Conservation (phyloP, 1,284 basidiomycete genomes). For the Xanthoconium separans region DNA sequence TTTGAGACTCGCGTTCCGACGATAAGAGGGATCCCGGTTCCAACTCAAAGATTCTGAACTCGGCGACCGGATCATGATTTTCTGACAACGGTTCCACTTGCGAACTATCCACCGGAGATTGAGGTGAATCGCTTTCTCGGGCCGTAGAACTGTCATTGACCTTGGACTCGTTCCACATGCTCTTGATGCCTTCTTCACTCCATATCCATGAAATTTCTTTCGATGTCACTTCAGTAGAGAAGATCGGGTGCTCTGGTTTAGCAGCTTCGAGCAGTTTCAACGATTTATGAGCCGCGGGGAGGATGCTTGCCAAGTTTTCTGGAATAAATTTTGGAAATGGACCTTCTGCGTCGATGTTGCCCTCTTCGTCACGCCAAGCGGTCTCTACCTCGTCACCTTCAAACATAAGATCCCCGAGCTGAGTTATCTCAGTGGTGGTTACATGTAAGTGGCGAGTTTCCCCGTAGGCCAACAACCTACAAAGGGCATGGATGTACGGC, state of each 20-base stretch:
- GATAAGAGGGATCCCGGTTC: constrained; percentile 52
- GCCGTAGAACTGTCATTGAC: background rate
- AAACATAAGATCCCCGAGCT: constrained; percentile 29
- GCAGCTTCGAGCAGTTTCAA: constrained; percentile 61
- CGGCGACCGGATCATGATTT: constrained; percentile 38
- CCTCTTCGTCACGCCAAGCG: constrained; percentile 39
- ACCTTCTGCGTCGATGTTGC: constrained; percentile 36
- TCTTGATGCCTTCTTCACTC: constrained; percentile 51
- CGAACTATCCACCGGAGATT: background rate
- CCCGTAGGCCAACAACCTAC: constrained; percentile 57
- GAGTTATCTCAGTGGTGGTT: constrained; percentile 17
- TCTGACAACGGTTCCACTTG: background rate
- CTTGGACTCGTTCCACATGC: constrained; percentile 35
- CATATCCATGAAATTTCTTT: constrained; percentile 63
- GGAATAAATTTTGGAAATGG: constrained; percentile 63
- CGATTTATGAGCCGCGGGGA: constrained; percentile 65
- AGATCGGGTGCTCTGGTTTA: constrained; percentile 55
- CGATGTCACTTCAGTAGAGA: constrained; percentile 33
- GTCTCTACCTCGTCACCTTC: constrained; percentile 37
- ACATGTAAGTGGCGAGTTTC: constrained; percentile 29
- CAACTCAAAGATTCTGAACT: constrained; percentile 62
- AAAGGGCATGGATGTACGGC: constrained; percentile 57
- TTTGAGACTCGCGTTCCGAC: constrained; percentile 29
- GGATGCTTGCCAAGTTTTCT: constrained; percentile 42
- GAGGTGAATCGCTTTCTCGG: background rate